Conservation (phyloP, 495 filamentous ascomycete genomes). For the Penicillium desertorum region DNA sequence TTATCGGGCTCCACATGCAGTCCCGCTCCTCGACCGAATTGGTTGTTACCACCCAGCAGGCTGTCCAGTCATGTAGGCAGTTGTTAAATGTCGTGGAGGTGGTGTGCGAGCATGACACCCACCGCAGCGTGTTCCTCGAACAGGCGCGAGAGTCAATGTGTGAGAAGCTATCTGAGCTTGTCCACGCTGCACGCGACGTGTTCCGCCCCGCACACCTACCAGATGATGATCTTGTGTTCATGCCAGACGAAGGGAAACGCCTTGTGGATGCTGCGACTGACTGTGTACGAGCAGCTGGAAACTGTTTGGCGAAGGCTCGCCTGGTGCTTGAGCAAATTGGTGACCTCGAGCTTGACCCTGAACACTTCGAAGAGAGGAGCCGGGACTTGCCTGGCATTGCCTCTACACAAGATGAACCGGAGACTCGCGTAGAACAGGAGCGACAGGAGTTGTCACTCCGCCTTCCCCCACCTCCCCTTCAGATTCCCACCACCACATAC, state of each 20-base stretch:
- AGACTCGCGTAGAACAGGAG: slow-evolving; percentile 18
- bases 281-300: slow-evolving; percentile 86
- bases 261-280: slow-evolving; percentile 80
- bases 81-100: slow-evolving; percentile 79
- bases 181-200: slow-evolving; percentile 74
- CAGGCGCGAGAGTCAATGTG: slow-evolving; percentile 77
- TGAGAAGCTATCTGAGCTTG: slow-evolving; percentile 71
- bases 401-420: slow-evolving; percentile 15
- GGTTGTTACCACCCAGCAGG: slow-evolving; percentile 70
- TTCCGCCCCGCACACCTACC: slow-evolving; percentile 61
- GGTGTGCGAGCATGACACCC: slow-evolving; percentile 72
- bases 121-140: slow-evolving; percentile 61
- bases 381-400: slow-evolving; percentile 17
- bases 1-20: slow-evolving; percentile 88
- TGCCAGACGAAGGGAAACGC: slow-evolving; percentile 76
- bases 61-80: slow-evolving; percentile 74
- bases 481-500: slow-evolving; percentile 39
- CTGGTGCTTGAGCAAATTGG: slow-evolving; percentile 85
- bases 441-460: slow-evolving; percentile 36
- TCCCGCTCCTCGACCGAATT: slow-evolving; percentile 84
- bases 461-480: slow-evolving; percentile 43
- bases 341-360: slow-evolving; percentile 81
- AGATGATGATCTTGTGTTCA: slow-evolving; percentile 69
- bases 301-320: slow-evolving; percentile 83
- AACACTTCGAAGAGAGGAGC: slow-evolving; percentile 44